Evolutionary conservation across 2,329 filamentous ascomycete genomes (phyloP).

Genomic region (Fusarium sp.): DNA sequence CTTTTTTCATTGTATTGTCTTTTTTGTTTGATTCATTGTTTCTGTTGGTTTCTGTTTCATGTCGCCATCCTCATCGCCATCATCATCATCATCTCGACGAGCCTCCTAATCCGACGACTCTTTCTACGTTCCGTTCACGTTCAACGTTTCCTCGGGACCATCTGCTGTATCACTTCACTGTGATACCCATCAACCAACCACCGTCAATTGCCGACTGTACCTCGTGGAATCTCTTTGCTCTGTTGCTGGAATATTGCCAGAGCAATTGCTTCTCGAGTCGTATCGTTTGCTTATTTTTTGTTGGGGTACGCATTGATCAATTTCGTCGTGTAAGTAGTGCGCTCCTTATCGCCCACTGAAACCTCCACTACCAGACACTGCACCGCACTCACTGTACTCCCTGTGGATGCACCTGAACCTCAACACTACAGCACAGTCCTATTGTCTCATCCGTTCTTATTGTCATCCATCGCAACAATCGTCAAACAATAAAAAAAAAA

Average conservation of each 20-base stretch:
- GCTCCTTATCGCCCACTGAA: background rate
- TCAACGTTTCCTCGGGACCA: constrained; percentile 22
- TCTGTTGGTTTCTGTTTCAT: constrained; percentile 12
- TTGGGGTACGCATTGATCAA: constrained; percentile 25
- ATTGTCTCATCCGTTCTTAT: background rate
- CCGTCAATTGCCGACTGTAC: constrained; percentile 38
- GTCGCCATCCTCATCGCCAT: constrained; percentile 1
- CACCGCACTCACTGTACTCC: constrained; percentile 20
- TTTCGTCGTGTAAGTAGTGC: constrained; percentile 40
- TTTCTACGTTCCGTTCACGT: constrained; percentile 1
- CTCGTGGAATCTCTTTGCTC: constrained; percentile 38
- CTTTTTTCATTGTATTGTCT: constrained; percentile 23
- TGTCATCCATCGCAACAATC: background rate
- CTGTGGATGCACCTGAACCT: constrained; percentile 10
- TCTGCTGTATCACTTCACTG: constrained; percentile 37
- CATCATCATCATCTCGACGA: constrained; percentile 15
- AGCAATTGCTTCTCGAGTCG: constrained; percentile 40
- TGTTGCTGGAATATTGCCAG: constrained; percentile 58
- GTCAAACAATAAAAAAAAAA: constrained; percentile 14
- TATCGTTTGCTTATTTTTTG: constrained; percentile 24
- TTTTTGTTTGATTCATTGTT: constrained; percentile 7
- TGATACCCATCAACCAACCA: constrained; percentile 24
- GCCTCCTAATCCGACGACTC: constrained; percentile 30
- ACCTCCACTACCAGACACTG: background rate
- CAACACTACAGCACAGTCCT: constrained; percentile 1